Evolutionary conservation across 2,329 filamentous ascomycete species (phyloP).

Genomic region (Teratosphaeria destructans): DNA sequence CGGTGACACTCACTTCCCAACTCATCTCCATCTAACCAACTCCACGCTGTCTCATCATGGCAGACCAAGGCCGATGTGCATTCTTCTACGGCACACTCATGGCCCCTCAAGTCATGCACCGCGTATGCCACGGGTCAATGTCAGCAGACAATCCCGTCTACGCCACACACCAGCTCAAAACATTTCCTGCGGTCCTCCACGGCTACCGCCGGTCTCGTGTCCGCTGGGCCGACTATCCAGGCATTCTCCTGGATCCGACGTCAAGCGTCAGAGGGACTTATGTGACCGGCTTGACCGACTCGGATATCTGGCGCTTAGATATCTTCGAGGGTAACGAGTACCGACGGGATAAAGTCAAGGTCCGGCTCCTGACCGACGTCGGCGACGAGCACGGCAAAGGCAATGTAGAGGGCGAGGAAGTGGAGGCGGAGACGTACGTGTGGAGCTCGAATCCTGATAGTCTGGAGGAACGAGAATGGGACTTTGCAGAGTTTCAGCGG

Average conservation of each 20-base stretch:
- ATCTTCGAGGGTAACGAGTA: slow-evolving; percentile 75
- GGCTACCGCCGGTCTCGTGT: slow-evolving; percentile 64
- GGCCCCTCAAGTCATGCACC: slow-evolving; percentile 77
- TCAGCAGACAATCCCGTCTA: slow-evolving; percentile 40
- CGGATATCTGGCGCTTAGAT: slow-evolving; percentile 66
- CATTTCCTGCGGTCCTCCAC: slow-evolving; percentile 66
- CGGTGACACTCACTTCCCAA: background rate
- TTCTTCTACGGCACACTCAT: slow-evolving; percentile 66
- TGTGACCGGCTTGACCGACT: slow-evolving; percentile 66
- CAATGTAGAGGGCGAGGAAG: slow-evolving; percentile 29
- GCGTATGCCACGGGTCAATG: slow-evolving; percentile 61
- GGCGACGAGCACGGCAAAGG: slow-evolving; percentile 20
- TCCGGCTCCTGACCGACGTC: slow-evolving; percentile 18
- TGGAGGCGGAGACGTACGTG: slow-evolving; percentile 42
- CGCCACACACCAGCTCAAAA: slow-evolving; percentile 42
- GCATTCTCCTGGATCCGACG: slow-evolving; percentile 44
- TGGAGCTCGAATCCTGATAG: slow-evolving; percentile 35
- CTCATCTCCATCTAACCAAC: background rate
- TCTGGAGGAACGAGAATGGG: slow-evolving; percentile 73
- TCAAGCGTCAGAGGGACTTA: slow-evolving; percentile 60
- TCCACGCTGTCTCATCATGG: background rate
- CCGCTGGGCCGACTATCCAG: slow-evolving; percentile 65
- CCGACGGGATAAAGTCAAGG: slow-evolving; percentile 40
- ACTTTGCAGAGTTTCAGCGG: slow-evolving; percentile 70
- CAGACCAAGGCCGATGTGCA: slow-evolving; percentile 32